A percentile compares a stretch with the other conserved stretches of the same genome.
These are phyloP conservation scores for Passiflora organensis DNA, from an alignment of 345 rosid species.

Conservation along the genomic window DNA sequence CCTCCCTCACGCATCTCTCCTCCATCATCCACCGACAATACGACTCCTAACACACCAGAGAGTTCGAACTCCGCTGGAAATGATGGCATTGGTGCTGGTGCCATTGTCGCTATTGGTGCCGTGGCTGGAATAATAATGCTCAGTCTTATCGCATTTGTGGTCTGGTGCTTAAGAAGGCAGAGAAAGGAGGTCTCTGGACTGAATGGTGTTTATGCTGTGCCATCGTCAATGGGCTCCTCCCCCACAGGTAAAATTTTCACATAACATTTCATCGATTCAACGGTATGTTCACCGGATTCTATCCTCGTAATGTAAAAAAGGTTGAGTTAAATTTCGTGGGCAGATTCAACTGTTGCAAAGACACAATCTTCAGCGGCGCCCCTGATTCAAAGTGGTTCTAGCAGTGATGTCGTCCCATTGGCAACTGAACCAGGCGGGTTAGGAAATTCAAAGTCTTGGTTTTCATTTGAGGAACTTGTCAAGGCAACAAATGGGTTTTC, in stretches of 20 bases:
- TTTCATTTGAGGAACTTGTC: conserved; percentile 64
- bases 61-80: conserved; percentile 23
- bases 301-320: neutral
- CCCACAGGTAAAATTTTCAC: conserved; percentile 51
- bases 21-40: conserved; percentile 23
- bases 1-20: conserved; percentile 25
- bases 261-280: conserved; percentile 1
- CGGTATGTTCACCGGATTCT: neutral
- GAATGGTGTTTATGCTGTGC: conserved; percentile 58
- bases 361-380: conserved; percentile 62
- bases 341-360: conserved; percentile 55
- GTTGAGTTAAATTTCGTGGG: conserved; percentile 16
- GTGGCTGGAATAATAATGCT: conserved; percentile 51
- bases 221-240: conserved; percentile 56
- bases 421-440: conserved; percentile 58
- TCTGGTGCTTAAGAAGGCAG: conserved; percentile 56
- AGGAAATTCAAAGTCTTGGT: conserved; percentile 68
- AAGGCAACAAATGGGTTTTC: conserved; percentile 78
- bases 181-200: conserved; percentile 41
- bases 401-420: conserved; percentile 42
- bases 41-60: conserved; percentile 28
- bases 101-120: conserved; percentile 45
- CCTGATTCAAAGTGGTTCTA: conserved; percentile 54
- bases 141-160: conserved; percentile 44
- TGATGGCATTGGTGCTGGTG: conserved; percentile 34